Base-by-base conservation (phyloP, 768 basidiomycete genomes). In the Macrolepiota fuliginosa region DNA sequence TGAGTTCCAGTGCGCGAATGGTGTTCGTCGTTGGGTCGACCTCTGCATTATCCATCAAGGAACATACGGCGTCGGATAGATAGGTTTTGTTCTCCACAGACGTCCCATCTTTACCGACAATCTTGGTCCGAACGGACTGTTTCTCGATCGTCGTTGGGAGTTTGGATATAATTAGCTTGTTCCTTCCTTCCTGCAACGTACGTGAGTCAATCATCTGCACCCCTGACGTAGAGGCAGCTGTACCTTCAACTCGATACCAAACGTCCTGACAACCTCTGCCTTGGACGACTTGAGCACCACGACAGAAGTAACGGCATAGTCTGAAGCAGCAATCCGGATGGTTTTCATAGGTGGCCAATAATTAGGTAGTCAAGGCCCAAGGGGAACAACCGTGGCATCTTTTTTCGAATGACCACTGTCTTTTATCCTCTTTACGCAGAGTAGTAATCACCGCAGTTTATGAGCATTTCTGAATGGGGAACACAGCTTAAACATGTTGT, bases 231-330 rank as follows among this genome's bases (percentile, higher is more conserved):
- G 15, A 24, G 13, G 46, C 4, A 19, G 37, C 65, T 72, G 25
- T 70, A 85, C 85, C 75, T 82, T 70, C 11, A 88, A 76, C 9
- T 77, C 68, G 2, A 85, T 54, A 0, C 74, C 63, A 69, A 87
- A 85, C 0, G 72, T 73, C 13, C 86, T 79, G 32, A 81, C 79
- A 17, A 88, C 71, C 66, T 88, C 83, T 1, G 85, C 86, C 62
- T 78, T 82, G 58, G 72, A 72, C 9, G 82, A 82, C 68, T 82
- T 83, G 73, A 83, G 84, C 46, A 87, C 74, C 0, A 83, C 84
- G 1, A 84, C 82, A 13, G 82, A 80, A 63, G 83, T 79, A 64
- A 88, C 78, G 1, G 80, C 70, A 58, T 77, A 71, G 0, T 81
- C 78, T 15, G 75, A 67, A 19, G 80, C 81, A 13, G 46, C 51